Conservation (phyloP, 2,329 filamentous ascomycete species). For the Xylaria multiplex region DNA sequence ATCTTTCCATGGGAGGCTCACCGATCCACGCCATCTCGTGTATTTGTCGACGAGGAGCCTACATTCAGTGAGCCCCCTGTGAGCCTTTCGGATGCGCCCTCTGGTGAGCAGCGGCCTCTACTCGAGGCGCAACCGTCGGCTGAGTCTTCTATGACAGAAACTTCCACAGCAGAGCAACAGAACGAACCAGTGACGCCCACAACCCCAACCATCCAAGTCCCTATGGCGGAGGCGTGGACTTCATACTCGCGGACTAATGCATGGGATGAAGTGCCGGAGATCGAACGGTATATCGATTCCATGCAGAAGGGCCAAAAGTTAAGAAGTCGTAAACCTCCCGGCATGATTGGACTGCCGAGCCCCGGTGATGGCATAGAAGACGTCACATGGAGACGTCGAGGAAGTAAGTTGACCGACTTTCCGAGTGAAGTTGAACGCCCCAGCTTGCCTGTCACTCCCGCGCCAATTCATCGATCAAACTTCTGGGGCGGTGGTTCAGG, state of each 20-base stretch:
- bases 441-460: constrained; percentile 89
- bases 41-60: constrained; percentile 69
- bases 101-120: constrained; percentile 36
- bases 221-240: constrained; percentile 72
- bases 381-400: constrained; percentile 47
- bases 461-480: constrained; percentile 74
- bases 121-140: constrained; percentile 42
- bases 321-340: constrained; percentile 48
- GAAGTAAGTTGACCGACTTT: constrained; percentile 84
- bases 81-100: constrained; percentile 28
- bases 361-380: constrained; percentile 50
- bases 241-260: constrained; percentile 82
- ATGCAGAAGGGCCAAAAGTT: constrained; percentile 69
- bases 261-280: constrained; percentile 92
- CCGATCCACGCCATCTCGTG: constrained; percentile 69
- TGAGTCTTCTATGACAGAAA: constrained; percentile 52
- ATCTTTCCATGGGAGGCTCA: constrained; percentile 93
- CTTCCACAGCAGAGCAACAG: constrained; percentile 51
- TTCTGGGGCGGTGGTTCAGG: constrained; percentile 69
- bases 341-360: constrained; percentile 42
- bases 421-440: constrained; percentile 83
- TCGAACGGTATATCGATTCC: constrained; percentile 84
- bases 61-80: constrained; percentile 34
- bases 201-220: constrained; percentile 59
- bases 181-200: constrained; percentile 59